Evolutionary conservation across 768 basidiomycete genomes (phyloP).

Genomic region (Imleria badia): DNA sequence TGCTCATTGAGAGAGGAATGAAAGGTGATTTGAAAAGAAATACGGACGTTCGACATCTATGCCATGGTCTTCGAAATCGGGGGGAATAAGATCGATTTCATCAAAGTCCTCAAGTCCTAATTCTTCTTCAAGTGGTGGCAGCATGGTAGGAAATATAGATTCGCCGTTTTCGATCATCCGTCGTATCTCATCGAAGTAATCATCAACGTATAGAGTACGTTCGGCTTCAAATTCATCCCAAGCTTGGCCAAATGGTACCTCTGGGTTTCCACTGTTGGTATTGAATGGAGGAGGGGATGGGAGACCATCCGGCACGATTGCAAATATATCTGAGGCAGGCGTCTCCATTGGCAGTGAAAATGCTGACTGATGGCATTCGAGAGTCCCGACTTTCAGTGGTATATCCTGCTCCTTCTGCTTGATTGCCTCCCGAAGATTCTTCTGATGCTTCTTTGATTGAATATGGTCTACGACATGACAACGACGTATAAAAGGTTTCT

Average conservation of each 20-base stretch:
- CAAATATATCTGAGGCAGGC: not conserved
- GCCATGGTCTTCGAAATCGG: not conserved
- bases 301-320: not conserved
- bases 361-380: not conserved
- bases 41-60: conserved; percentile 1
- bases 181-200: conserved; percentile 15
- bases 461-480: not conserved
- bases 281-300: not conserved
- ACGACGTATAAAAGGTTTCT: not conserved
- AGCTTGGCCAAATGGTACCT: not conserved
- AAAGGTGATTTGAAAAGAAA: no score
- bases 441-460: not conserved
- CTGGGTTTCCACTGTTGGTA: not conserved
- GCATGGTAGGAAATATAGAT: not conserved
- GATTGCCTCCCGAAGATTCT: not conserved
- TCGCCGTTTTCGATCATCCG: not conserved
- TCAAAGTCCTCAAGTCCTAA: not conserved
- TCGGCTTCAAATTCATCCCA: conserved; percentile 6
- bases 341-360: not conserved
- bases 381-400: not conserved
- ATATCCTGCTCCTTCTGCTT: not conserved
- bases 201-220: not conserved
- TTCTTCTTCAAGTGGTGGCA: conserved; percentile 11
- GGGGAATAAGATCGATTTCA: no score
- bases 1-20: not conserved